Base-by-base conservation (phyloP, 352 stramenopile species). In the Globisporangium iwayamae region DNA sequence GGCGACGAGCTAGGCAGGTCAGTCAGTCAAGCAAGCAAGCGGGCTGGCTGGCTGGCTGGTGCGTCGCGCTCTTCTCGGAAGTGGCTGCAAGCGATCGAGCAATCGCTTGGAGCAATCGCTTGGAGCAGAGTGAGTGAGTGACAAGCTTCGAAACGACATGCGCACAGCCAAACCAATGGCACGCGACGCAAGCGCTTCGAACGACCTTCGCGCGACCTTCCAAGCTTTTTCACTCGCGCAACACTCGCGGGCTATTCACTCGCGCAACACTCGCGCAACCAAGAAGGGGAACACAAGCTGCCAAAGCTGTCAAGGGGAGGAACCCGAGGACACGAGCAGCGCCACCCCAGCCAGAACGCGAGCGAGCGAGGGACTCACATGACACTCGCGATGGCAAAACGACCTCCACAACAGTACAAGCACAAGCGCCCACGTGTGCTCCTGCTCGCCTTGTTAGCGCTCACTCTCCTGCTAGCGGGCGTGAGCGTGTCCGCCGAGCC, bases 131-230 rank as follows among this genome's bases (percentile, higher is more conserved):
- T 34, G 56, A 63, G 57, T 60, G 60, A 48, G 28, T 62, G 58
- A 68, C 41, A 32, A 62, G 58, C 64, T 63, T 63, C 53, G 60
- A 47, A 61, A 55, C 4, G 56, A 45, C 36, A 71, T 78, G 54
- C 39, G 18, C 34, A 28, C 25, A 46, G 38, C 9, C 56, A 60
- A 78, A 78, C 71, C 68, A 78, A 70, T 80, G 67, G 69, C 62
- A 63, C 55, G 45, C 38, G 47, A 41, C 62, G 55, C 38, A 69
- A 65, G 52, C 69, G 66, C 69, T 75, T 79, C 51, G 38, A 14
- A 52, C 66, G 51, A 80, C 76, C 69, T 85, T 82, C 73, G 71
- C 45, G 68, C 65, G 48, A 81, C 73, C 30, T 28, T 28, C 1
- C 25, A 28, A 28, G 25, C 25, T 28, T 28, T 28, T 28, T 28